Conservation (phyloP, 2,329 filamentous ascomycete species). For the Xylariaceae sp. region DNA sequence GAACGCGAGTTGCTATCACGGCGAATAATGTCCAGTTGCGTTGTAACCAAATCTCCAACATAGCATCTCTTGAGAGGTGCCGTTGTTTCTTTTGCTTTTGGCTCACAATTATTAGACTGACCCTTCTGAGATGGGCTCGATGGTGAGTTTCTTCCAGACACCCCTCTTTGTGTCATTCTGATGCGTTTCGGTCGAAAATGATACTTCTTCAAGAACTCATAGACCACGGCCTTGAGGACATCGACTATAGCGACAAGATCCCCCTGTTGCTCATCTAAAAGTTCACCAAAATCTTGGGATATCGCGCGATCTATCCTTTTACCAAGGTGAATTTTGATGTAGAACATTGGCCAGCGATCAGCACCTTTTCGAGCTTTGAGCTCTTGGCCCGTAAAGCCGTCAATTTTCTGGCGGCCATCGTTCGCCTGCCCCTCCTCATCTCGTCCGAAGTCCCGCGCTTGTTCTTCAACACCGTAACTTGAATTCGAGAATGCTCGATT, state of each 20-base stretch:
- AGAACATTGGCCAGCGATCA: slow-evolving; percentile 87
- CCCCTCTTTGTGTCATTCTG: slow-evolving; percentile 6
- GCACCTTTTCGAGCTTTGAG: slow-evolving; percentile 57
- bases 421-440: slow-evolving; percentile 22
- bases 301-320: slow-evolving; percentile 9
- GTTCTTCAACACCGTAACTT: slow-evolving; percentile 63
- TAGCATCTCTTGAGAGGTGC: slow-evolving; percentile 1
- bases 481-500: slow-evolving; percentile 74
- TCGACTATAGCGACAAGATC: slow-evolving; percentile 54
- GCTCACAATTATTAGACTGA: slow-evolving; percentile 14
- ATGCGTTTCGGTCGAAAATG: slow-evolving; percentile 54
- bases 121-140: neutral
- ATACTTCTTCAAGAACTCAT: slow-evolving; percentile 69
- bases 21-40: slow-evolving; percentile 36
- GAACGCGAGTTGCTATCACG: slow-evolving; percentile 35
- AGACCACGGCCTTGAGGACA: slow-evolving; percentile 62
- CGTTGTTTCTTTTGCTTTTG: slow-evolving; percentile 5
- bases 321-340: slow-evolving; percentile 57
- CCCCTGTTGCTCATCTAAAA: slow-evolving; percentile 43
- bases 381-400: slow-evolving; percentile 47
- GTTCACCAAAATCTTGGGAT: slow-evolving; percentile 32
- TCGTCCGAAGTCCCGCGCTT: slow-evolving; percentile 36
- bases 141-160: neutral
- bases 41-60: slow-evolving; percentile 27
- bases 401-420: slow-evolving; percentile 35